Base-by-base conservation (phyloP, 106 monocot species). In the Ottelia alismoides region DNA sequence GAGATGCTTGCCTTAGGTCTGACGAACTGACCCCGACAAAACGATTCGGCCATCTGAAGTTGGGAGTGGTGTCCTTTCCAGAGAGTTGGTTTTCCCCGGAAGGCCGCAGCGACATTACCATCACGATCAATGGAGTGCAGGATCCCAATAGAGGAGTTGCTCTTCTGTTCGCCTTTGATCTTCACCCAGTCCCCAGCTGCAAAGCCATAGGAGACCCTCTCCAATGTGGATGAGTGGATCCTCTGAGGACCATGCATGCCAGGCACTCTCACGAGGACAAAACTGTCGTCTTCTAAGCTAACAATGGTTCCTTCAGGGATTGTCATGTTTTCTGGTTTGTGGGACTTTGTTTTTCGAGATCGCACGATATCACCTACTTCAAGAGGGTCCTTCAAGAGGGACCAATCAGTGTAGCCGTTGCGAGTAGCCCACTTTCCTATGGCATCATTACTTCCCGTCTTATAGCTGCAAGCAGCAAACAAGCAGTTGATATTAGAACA, bases 281-380 rank as follows among this genome's bases (percentile, higher is more conserved):
- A 69, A 2, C 52, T 24, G 31, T 67, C 60, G 18, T 65, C 48
- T 17, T 94, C 93, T 58, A 78, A 27, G 29, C 93, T 88, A 49
- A 84, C 93, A 21, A 94, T 66, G 11, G 57, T 78, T 31, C 93
- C 93, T 65, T 94, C 84, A 20, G 87, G 88, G 30, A 94, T 78
- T 31, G 45, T 64, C 93, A 94, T 94, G 62, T 56, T 81, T 27
- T 72, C 74, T 1, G 64, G 64, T 23, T 55, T 77, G 67, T 72
- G 73, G 16, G 60, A 61, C 43, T 78, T 94, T n/a, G 67, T 65
- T 65, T 84, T 94, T 60, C 88, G 63, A 7, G 87, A 94, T 1
- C 93, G 80, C n/a, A 88, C 88, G 2, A 25, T 71, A 62, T 94
- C 93, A 35, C 88, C 93, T 17, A 94, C 73, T 65, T 76, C 72